Evolutionary conservation across 805 yeast genomes (phyloP).

Genomic region (Zygosaccharomyces bailii): DNA sequence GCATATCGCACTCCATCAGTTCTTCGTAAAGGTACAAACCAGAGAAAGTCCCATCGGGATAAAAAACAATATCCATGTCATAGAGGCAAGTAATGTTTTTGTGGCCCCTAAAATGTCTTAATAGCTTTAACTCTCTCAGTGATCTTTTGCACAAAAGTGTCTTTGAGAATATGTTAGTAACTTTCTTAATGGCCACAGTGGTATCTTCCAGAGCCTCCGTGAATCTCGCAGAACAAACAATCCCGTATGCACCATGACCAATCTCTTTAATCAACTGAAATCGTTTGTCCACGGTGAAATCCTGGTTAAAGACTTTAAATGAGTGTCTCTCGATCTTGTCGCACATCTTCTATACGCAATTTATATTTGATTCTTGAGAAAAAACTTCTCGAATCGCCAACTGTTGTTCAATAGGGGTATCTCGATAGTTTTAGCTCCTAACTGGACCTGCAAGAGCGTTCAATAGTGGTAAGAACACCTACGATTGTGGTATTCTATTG

Average conservation of each 20-base stretch:
- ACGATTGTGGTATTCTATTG: background rate
- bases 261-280: constrained; percentile 87
- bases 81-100: constrained; percentile 93
- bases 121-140: constrained; percentile 79
- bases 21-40: constrained; percentile 94
- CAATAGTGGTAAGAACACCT: background rate
- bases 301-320: constrained; percentile 79
- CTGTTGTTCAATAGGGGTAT: background rate
- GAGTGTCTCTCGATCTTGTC: constrained; percentile 42
- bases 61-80: constrained; percentile 80
- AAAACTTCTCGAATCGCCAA: background rate
- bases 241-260: constrained; percentile 98
- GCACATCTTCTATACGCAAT: constrained; percentile 18
- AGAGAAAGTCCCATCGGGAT: constrained; percentile 69
- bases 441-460: background rate
- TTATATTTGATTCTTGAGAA: background rate
- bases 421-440: background rate
- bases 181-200: constrained; percentile 91
- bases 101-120: constrained; percentile 93
- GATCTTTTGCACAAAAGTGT: constrained; percentile 90
- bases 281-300: constrained; percentile 84
- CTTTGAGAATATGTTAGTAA: constrained; percentile 89
- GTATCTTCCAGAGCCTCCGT: constrained; percentile 69
- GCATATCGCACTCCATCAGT: constrained; percentile 98
- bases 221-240: constrained; percentile 91